A percentile compares a stretch with the other conserved stretches of the same genome.
Conservation (phyloP, 352 stramenopile genomes). For the Globisporangium iwayamae region DNA sequence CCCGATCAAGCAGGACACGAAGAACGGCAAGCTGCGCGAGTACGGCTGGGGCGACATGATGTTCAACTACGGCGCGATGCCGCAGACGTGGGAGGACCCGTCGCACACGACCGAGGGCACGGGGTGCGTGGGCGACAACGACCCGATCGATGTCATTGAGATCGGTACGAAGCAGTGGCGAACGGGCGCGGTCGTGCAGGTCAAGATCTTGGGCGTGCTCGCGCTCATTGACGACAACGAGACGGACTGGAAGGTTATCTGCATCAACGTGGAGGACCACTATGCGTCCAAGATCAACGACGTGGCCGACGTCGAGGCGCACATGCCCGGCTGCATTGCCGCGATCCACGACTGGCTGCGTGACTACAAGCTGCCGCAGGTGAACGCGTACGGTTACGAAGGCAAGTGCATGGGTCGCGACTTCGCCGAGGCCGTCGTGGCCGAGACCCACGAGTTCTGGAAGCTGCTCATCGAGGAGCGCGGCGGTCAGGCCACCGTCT, state of each 20-base stretch:
- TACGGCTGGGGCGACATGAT: conserved; percentile 96
- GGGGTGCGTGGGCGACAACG: conserved; percentile 92
- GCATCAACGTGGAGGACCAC: conserved; percentile 96
- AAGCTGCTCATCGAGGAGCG: conserved; percentile 87
- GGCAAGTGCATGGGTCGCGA: conserved; percentile 93
- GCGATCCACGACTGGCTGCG: conserved; percentile 97
- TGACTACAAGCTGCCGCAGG: conserved; percentile 99
- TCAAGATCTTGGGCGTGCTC: conserved; percentile 98
- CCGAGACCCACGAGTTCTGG: conserved; percentile 89
- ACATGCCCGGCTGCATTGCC: conserved; percentile 91
- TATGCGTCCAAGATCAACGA: conserved; percentile 97
- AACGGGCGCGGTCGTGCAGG: conserved; percentile 93
- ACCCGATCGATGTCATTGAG: conserved; percentile 98
- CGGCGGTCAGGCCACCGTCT: conserved; percentile 78
- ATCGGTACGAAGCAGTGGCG: conserved; percentile 93
- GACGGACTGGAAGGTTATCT: conserved; percentile 99
- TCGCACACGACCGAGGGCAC: conserved; percentile 81
- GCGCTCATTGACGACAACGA: conserved; percentile 99
- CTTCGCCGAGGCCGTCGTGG: conserved; percentile 85
- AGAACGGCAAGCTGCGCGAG: conserved; percentile 97
- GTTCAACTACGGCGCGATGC: conserved; percentile 99
- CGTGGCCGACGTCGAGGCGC: conserved; percentile 95
- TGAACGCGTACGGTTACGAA: conserved; percentile 99
- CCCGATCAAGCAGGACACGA: conserved; percentile 98
- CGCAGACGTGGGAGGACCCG: conserved; percentile 99